Evolutionary conservation across 768 basidiomycete species (phyloP).

Genomic region (Exidia glandulosa): DNA sequence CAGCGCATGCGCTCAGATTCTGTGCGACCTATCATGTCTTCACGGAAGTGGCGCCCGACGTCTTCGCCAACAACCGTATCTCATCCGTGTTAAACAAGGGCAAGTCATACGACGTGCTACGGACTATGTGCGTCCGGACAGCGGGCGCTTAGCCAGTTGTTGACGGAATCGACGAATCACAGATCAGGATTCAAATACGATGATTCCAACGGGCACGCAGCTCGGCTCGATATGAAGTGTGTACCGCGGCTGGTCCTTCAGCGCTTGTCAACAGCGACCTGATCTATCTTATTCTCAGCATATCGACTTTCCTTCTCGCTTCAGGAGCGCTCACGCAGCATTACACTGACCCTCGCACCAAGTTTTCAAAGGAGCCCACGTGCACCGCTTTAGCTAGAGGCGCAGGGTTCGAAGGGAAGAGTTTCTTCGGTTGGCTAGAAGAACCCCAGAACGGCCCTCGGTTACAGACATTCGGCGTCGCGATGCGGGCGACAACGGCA

Average conservation of each 20-base stretch:
- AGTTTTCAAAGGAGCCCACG: not conserved
- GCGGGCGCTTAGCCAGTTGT: no score
- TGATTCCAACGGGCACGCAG: conserved; percentile 12
- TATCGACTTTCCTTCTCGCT: no score
- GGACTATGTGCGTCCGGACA: not conserved
- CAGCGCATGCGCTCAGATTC: conserved; percentile 19
- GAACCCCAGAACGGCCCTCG: conserved; percentile 39
- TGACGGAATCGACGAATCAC: no score
- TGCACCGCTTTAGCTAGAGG: not conserved
- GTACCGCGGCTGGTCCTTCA: no score
- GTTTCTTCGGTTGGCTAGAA: conserved; percentile 73
- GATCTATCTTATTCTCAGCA: no score
- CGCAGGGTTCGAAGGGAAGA: conserved; percentile 6
- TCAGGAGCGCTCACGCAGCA: conserved; percentile 13
- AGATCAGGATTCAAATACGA: conserved; percentile 15
- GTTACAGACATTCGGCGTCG: conserved; percentile 59
- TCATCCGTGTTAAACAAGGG: conserved; percentile 11
- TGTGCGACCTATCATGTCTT: conserved; percentile 21
- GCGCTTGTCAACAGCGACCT: no score
- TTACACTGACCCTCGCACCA: not conserved
- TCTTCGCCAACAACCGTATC: conserved; percentile 19
- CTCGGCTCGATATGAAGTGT: conserved; percentile 13
- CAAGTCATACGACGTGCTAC: conserved; percentile 5
- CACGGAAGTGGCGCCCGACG: conserved; percentile 19
- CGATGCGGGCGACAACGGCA: conserved; percentile 56